Evolutionary conservation across 768 basidiomycete species (phyloP).

Genomic region (Russula dissimulans): DNA sequence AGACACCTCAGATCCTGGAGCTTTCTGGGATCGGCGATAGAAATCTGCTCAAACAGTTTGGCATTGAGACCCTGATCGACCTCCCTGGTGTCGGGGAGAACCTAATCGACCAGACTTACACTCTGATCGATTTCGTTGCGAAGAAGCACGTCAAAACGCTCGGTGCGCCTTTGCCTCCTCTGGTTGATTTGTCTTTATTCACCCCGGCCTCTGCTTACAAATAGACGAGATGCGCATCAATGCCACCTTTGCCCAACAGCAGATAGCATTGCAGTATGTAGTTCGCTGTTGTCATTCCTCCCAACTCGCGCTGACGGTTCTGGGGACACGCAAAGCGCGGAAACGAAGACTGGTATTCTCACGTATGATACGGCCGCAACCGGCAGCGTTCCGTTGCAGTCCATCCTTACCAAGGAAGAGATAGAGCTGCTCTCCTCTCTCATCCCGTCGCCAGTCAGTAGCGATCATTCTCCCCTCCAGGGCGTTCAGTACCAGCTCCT

Average conservation of each 20-base stretch:
- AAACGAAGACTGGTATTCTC: constrained; percentile 4
- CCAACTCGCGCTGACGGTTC: neutral
- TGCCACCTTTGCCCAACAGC: constrained; percentile 5
- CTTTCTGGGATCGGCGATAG: constrained; percentile 30
- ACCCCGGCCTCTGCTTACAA: neutral
- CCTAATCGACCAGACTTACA: constrained; percentile 25
- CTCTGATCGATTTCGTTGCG: constrained; percentile 12
- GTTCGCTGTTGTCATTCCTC: neutral
- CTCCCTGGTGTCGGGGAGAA: constrained; percentile 39
- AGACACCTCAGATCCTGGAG: constrained; percentile 28
- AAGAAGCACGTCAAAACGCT: constrained; percentile 13
- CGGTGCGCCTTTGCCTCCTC: neutral
- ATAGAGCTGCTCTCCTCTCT: constrained; percentile 11
- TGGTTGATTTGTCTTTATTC: neutral
- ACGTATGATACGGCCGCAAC: constrained; percentile 18
- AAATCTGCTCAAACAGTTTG: constrained; percentile 26
- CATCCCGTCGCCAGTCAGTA: constrained; percentile 5
- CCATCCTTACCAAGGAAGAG: constrained; percentile 13
- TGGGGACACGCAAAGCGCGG: neutral
- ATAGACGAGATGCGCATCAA: constrained; percentile 16
- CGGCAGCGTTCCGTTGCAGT: constrained; percentile 10
- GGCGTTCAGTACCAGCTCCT: constrained; percentile 13
- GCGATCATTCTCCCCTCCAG: constrained; percentile 11
- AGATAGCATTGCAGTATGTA: constrained; percentile 8
- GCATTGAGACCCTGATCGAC: constrained; percentile 30